phyloP scores from a whole-genome alignment of 257 asterid genomes.

The Nicotiana undulata region DNA sequence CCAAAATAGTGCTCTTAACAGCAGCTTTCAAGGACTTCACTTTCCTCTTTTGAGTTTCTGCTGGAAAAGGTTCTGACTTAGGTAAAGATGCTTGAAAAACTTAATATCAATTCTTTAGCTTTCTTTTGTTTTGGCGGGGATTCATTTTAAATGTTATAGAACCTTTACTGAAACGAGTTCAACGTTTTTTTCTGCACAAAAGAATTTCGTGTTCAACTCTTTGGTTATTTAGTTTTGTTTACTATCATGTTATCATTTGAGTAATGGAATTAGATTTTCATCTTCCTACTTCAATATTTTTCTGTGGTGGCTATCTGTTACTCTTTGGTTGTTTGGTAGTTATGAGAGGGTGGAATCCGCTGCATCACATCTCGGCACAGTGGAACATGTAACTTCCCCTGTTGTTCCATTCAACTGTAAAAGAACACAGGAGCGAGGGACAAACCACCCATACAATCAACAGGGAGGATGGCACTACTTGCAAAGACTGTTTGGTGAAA shows the following conservation, averaged over 20 bases:
- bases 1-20: neutral
- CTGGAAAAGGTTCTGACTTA: neutral
- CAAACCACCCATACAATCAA: too few species aligned
- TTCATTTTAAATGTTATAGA: neutral
- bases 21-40: neutral
- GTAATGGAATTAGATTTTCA: neutral
- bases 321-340: neutral
- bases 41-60: neutral
- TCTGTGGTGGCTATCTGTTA: neutral
- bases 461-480: too few species aligned
- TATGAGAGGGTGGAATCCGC: too few species aligned
- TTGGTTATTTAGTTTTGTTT: neutral
- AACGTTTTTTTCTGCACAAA: neutral
- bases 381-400: too few species aligned
- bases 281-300: neutral
- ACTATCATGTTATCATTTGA: neutral
- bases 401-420: too few species aligned
- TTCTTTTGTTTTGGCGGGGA: accelerated
- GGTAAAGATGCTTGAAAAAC: neutral
- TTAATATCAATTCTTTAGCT: neutral
- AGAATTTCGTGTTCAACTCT: neutral
- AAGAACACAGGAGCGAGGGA: too few species aligned
- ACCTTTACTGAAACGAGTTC: neutral
- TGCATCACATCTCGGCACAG: too few species aligned
- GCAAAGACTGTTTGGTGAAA: too few species aligned